phyloP scores from a whole-genome alignment of 176 grass and related monocot genomes.

The Elymus sibiricus region DNA sequence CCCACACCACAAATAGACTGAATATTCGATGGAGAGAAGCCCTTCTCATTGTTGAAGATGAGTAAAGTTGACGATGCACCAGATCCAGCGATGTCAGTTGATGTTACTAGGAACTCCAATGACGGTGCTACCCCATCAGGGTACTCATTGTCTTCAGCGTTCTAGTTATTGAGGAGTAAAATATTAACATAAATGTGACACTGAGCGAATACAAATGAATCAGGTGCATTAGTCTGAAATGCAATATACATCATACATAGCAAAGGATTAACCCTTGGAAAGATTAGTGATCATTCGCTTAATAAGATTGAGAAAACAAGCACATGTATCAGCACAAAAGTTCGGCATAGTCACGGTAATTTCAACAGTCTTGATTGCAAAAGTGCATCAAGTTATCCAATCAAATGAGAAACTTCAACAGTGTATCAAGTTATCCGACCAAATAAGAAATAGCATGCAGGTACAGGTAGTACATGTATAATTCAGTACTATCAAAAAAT shows the following conservation, averaged over 20 bases:
- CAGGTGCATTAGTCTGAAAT: neutral
- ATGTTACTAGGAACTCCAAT: constrained; percentile 58
- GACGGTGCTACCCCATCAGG: constrained; percentile 39
- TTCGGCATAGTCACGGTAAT: neutral
- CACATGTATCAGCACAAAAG: neutral
- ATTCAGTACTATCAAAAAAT: neutral
- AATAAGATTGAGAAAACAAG: neutral
- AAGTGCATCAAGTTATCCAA: neutral
- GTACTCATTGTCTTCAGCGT: constrained; percentile 78
- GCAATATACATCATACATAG: neutral
- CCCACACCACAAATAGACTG: constrained; percentile 63
- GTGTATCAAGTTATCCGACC: too few relatives aligned
- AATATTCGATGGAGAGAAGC: constrained; percentile 49
- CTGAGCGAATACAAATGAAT: neutral
- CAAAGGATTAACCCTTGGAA: neutral
- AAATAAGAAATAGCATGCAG: too few relatives aligned
- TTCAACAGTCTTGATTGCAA: neutral
- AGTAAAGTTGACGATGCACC: constrained; percentile 57
- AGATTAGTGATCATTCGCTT: neutral
- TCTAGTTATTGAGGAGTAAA: constrained; percentile 33
- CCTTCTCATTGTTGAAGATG: constrained; percentile 70
- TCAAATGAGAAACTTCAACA: neutral
- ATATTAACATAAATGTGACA: neutral
- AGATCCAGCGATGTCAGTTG: constrained; percentile 47
- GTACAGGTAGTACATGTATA: neutral